These are phyloP conservation scores for Mycena albidolilacea DNA, from an alignment of 768 basidiomycete genomes.

Conservation along the genomic window DNA sequence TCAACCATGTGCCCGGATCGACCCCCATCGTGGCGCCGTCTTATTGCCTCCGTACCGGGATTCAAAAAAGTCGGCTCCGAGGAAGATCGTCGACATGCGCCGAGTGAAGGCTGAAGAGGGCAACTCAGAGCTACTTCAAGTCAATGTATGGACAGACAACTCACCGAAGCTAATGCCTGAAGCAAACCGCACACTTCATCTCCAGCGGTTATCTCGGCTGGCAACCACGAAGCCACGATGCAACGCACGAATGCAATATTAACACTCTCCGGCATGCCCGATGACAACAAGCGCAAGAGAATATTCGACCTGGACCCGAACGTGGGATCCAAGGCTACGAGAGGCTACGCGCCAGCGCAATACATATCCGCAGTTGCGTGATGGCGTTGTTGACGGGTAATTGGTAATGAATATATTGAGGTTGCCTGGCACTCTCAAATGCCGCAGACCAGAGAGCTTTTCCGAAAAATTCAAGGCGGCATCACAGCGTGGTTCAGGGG, in stretches of 20 bases:
- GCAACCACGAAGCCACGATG: background rate
- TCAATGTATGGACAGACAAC: background rate
- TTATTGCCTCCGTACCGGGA: conserved; percentile 24
- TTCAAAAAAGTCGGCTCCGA: conserved; percentile 20
- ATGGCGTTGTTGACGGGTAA: background rate
- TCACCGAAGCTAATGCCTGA: too few species aligned
- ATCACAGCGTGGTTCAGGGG: too few species aligned
- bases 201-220: background rate
- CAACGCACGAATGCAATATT: background rate
- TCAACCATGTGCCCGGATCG: conserved; percentile 27
- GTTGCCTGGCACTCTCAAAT: too few species aligned
- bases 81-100: background rate
- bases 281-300: background rate
- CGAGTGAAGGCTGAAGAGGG: background rate
- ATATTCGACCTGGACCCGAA: background rate
- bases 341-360: too few species aligned
- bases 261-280: background rate
- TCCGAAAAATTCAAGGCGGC: too few species aligned
- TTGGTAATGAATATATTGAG: too few species aligned
- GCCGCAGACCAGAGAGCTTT: too few species aligned
- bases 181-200: background rate
- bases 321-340: background rate
- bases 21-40: background rate
- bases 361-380: background rate
- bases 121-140: background rate